Conservation (phyloP, 495 filamentous ascomycete species). For the Amniculicola lignicola region DNA sequence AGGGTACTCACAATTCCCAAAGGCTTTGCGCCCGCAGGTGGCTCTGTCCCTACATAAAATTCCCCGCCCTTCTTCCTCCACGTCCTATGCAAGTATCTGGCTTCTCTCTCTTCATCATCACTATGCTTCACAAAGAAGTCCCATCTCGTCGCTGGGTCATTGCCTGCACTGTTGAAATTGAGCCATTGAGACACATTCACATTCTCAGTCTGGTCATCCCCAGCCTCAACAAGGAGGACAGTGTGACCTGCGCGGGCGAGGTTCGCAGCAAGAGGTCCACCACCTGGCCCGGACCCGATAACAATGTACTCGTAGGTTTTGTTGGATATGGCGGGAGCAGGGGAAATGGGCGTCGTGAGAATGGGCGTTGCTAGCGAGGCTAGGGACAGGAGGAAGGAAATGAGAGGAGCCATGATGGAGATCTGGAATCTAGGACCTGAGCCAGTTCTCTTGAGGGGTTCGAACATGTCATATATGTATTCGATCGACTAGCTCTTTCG, state of each 20-base stretch:
- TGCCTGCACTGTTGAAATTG: conserved; percentile 14
- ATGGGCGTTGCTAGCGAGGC: conserved; percentile 1
- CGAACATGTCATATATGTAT: too few relatives aligned
- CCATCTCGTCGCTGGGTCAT: conserved; percentile 30
- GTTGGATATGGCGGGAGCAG: conserved; percentile 5
- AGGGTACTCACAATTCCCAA: conserved; percentile 46
- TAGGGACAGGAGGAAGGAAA: conserved; percentile 4
- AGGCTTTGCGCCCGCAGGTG: conserved; percentile 45
- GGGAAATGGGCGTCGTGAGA: neutral
- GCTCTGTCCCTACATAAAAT: conserved; percentile 36
- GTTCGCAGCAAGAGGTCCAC: conserved; percentile 33
- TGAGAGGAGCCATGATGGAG: conserved; percentile 18
- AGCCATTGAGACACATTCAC: conserved; percentile 23
- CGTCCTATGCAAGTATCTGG: conserved; percentile 26
- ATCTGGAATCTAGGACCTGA: too few relatives aligned
- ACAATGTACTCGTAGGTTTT: conserved; percentile 36
- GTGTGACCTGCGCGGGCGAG: conserved; percentile 27
- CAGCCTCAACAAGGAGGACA: conserved; percentile 32
- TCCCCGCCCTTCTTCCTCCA: conserved; percentile 26
- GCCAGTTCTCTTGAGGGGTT: too few relatives aligned
- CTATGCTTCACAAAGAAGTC: conserved; percentile 37
- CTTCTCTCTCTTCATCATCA: conserved; percentile 19
- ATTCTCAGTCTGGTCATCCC: conserved; percentile 32
- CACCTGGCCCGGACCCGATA: conserved; percentile 31
- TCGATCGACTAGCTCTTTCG: too few relatives aligned